These are phyloP conservation scores for Kwoniella newhampshirensis DNA, from an alignment of 768 basidiomycete species.

Conservation along the genomic window DNA sequence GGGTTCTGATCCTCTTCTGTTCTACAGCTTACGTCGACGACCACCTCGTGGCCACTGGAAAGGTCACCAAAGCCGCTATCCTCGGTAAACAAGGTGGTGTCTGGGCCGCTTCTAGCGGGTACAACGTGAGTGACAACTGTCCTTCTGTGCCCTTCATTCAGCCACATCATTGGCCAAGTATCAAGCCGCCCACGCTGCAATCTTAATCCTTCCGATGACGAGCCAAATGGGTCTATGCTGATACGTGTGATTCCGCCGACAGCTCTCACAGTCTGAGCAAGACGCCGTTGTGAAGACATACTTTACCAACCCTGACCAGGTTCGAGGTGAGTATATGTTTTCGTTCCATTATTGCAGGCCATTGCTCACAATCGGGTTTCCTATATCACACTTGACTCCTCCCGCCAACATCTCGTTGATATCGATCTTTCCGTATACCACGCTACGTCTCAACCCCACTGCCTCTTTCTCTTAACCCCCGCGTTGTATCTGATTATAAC, in stretches of 20 bases:
- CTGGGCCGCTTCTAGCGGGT: constrained; percentile 68
- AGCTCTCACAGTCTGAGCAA: constrained; percentile 71
- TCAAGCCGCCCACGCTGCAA: neutral
- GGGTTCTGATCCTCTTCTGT: neutral
- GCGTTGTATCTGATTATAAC: too few relatives aligned
- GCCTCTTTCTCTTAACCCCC: neutral
- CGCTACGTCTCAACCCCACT: neutral
- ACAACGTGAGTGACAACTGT: constrained; percentile 57
- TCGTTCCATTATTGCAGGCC: too few relatives aligned
- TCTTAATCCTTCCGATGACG: neutral
- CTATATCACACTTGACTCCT: too few relatives aligned
- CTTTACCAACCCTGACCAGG: constrained; percentile 55
- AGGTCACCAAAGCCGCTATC: constrained; percentile 74
- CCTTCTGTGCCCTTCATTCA: too few relatives aligned
- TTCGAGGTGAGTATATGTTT: constrained; percentile 54
- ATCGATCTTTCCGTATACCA: neutral
- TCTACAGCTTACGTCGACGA: constrained; percentile 73
- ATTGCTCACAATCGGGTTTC: too few relatives aligned
- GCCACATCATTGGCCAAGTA: neutral
- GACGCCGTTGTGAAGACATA: constrained; percentile 58
- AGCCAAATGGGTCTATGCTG: neutral
- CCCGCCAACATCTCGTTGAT: neutral
- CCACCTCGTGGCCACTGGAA: constrained; percentile 72
- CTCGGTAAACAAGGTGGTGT: constrained; percentile 71
- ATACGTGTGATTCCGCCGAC: constrained; percentile 1